Conservation (phyloP, 1,284 basidiomycete species). For the Cutaneotrichosporon sp. region DNA sequence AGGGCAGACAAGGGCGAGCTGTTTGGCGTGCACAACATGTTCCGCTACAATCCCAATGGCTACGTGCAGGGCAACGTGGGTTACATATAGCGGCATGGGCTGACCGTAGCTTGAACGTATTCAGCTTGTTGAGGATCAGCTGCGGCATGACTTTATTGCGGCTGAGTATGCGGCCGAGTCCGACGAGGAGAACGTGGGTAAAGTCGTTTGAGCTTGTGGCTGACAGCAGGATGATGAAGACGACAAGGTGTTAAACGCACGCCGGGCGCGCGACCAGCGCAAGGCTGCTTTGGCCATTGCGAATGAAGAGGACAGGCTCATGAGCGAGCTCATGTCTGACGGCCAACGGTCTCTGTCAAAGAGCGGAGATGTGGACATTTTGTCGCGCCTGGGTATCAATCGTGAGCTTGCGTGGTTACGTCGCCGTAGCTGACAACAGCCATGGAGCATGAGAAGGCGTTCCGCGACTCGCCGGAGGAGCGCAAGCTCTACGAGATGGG, state of each 20-base stretch:
- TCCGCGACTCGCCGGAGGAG: conserved; percentile 38
- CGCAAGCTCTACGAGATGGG: conserved; percentile 37
- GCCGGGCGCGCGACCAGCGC: background rate
- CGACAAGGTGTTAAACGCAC: background rate
- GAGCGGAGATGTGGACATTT: conserved; percentile 20
- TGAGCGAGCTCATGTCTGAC: conserved; percentile 12
- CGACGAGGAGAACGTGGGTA: conserved; percentile 23
- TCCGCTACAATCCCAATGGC: conserved; percentile 40
- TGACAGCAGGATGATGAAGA: conserved; percentile 6
- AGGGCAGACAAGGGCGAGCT: conserved; percentile 39
- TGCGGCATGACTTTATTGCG: conserved; percentile 29
- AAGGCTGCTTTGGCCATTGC: background rate
- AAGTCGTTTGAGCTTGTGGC: background rate
- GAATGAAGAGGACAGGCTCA: conserved; percentile 1
- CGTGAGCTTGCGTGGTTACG: conserved; percentile 11
- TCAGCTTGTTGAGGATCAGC: conserved; percentile 27
- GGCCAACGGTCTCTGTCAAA: background rate
- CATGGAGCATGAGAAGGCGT: conserved; percentile 28
- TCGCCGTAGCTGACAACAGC: background rate
- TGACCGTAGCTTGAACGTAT: conserved; percentile 34
- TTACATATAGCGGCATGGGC: background rate
- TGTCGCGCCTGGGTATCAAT: conserved; percentile 23
- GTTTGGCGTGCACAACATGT: conserved; percentile 46
- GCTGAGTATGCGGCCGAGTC: conserved; percentile 25
- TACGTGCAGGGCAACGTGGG: conserved; percentile 35